These are phyloP conservation scores for Suillus bovinus DNA, from an alignment of 768 basidiomycete genomes.

Conservation along the genomic window DNA sequence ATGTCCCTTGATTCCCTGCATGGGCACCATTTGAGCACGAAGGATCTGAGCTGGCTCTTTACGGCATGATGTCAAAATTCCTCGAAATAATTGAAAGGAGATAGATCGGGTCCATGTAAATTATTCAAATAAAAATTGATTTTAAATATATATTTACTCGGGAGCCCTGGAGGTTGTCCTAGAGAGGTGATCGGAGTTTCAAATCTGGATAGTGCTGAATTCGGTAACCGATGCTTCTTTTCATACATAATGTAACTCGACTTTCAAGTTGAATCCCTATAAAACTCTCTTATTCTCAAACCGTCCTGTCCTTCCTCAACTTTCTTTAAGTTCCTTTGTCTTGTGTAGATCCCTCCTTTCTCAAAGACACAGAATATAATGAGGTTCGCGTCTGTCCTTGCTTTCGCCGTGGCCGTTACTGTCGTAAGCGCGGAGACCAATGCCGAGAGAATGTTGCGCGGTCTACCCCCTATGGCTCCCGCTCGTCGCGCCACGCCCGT, in stretches of 20 bases:
- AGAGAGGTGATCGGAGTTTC: not conserved
- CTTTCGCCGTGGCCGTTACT: slow-evolving; percentile 40
- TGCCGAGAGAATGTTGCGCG: slow-evolving; percentile 53
- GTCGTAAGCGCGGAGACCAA: slow-evolving; percentile 49
- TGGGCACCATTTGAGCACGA: not conserved
- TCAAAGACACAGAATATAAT: slow-evolving; percentile 18
- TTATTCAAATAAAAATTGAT: not conserved
- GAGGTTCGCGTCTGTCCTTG: slow-evolving; percentile 33
- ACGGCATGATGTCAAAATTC: not conserved
- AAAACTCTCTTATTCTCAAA: slow-evolving; percentile 4
- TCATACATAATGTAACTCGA: not conserved
- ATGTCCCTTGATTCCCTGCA: not conserved
- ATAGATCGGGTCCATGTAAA: not conserved
- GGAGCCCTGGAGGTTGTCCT: too few species aligned
- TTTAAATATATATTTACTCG: not conserved
- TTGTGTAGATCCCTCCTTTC: not conserved
- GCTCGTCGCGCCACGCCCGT: slow-evolving; percentile 32
- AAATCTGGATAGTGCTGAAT: not conserved
- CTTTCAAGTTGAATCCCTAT: not conserved
- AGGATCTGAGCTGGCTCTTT: not conserved
- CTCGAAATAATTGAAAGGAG: not conserved
- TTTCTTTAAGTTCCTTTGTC: slow-evolving; percentile 15
- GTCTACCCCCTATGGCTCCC: slow-evolving; percentile 51
- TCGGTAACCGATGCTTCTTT: slow-evolving; percentile 5
- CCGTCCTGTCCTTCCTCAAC: slow-evolving; percentile 10